These are phyloP conservation scores for Gossypium schwendimanii DNA, from an alignment of 441 rosid genomes.

Conservation along the genomic window DNA sequence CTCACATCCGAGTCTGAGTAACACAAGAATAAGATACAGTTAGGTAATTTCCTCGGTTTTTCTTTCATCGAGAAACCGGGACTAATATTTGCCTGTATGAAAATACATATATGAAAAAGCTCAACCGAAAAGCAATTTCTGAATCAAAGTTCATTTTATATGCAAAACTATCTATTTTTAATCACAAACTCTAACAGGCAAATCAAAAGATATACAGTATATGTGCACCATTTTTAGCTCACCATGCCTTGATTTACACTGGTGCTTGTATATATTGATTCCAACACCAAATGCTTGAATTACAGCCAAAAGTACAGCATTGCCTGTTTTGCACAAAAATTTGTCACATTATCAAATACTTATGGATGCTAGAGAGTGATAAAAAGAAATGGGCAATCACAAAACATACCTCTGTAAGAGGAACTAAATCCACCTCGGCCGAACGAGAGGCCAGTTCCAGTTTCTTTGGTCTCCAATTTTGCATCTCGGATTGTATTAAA, in stretches of 20 bases:
- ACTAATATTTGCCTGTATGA: not conserved
- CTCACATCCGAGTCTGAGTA: too few relatives aligned
- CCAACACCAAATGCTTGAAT: conserved; percentile 7
- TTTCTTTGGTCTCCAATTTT: conserved; percentile 35
- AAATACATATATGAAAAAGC: not conserved
- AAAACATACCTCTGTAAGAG: conserved; percentile 41
- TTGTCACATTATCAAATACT: not conserved
- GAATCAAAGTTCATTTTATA: not conserved
- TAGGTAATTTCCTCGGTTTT: too few relatives aligned
- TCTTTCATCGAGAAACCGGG: too few relatives aligned
- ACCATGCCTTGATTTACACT: not conserved
- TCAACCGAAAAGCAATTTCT: not conserved
- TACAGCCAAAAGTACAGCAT: conserved; percentile 78
- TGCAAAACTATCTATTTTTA: not conserved
- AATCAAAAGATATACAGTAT: not conserved
- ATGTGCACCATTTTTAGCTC: not conserved
- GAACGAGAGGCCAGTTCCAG: conserved; percentile 13
- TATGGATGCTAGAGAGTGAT: not conserved
- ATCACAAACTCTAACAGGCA: not conserved
- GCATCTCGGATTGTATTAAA: conserved; percentile 48
- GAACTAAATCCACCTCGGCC: conserved; percentile 25
- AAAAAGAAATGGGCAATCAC: not conserved
- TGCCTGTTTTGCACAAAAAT: conserved; percentile 44
- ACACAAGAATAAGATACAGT: too few relatives aligned
- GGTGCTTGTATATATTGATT: not conserved